Evolutionary conservation across 768 basidiomycete species (phyloP).

Genomic region (Psilocybe sp.): DNA sequence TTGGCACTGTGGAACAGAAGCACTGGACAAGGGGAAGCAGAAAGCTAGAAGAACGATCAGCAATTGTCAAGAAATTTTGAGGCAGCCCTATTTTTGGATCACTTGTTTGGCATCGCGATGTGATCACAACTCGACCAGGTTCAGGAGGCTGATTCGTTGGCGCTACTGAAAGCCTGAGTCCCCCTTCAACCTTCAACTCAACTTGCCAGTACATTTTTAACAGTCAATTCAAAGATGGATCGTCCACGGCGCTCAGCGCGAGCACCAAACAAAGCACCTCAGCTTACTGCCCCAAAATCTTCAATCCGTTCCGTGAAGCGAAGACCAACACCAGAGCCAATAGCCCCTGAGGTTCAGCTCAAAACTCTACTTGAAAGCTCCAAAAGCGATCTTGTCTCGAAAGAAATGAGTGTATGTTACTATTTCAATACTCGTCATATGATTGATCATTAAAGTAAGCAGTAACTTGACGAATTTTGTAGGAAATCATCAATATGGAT

Average conservation of each 20-base stretch:
- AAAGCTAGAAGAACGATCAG: too few species aligned
- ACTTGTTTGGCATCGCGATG: too few species aligned
- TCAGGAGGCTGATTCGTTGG: neutral
- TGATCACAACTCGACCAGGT: too few species aligned
- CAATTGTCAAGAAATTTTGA: too few species aligned
- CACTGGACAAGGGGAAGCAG: too few species aligned
- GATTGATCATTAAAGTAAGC: slow-evolving; percentile 6
- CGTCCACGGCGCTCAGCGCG: slow-evolving; percentile 27
- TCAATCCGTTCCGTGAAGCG: slow-evolving; percentile 21
- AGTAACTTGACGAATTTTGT: slow-evolving; percentile 24
- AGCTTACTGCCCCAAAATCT: slow-evolving; percentile 7
- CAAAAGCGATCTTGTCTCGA: slow-evolving; percentile 45
- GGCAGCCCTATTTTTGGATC: too few species aligned
- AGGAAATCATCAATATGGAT: slow-evolving; percentile 47
- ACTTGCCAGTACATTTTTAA: too few species aligned
- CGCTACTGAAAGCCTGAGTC: neutral
- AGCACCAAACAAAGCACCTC: slow-evolving; percentile 10
- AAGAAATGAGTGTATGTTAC: slow-evolving; percentile 49
- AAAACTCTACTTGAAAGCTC: slow-evolving; percentile 40
- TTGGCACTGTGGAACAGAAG: too few species aligned
- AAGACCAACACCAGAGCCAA: slow-evolving; percentile 22
- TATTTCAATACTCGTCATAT: neutral
- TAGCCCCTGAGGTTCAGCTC: slow-evolving; percentile 32
- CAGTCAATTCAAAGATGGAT: too few species aligned
- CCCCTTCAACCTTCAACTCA: neutral